Evolutionary conservation across 805 yeast species (phyloP).

Genomic region (Barnettozyma salicaria): DNA sequence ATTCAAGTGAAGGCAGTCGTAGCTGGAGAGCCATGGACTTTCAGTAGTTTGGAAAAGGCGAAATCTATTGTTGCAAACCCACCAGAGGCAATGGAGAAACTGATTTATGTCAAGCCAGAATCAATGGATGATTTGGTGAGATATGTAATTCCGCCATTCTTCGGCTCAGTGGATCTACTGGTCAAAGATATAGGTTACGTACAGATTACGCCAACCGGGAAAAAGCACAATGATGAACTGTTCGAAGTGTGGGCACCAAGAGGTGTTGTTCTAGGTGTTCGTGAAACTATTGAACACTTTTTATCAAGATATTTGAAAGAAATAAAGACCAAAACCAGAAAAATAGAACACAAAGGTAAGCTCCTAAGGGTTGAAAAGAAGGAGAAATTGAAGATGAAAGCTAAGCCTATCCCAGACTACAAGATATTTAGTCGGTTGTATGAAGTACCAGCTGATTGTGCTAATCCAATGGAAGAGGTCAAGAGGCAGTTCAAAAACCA

Average conservation of each 20-base stretch:
- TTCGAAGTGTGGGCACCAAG: conserved; percentile 50
- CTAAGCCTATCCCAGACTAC: conserved; percentile 20
- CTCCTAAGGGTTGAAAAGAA: conserved; percentile 9
- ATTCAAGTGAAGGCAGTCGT: conserved; percentile 42
- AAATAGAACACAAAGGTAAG: conserved; percentile 14
- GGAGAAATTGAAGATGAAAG: conserved; percentile 18
- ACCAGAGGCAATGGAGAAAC: conserved; percentile 25
- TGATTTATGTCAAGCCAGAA: conserved; percentile 25
- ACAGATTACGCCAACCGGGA: conserved; percentile 55
- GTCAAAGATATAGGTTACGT: conserved; percentile 60
- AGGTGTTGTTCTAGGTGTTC: conserved; percentile 46
- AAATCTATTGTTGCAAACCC: conserved; percentile 24
- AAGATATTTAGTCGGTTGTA: conserved; percentile 24
- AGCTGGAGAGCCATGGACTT: conserved; percentile 29
- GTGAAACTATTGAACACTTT: conserved; percentile 46
- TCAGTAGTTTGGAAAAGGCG: conserved; percentile 30
- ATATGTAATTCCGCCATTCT: conserved; percentile 64
- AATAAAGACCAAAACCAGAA: conserved; percentile 27
- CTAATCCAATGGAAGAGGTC: conserved; percentile 29
- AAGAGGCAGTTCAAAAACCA: conserved; percentile 18
- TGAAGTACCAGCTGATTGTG: conserved; percentile 20
- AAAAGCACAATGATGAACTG: conserved; percentile 28
- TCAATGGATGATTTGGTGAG: conserved; percentile 32
- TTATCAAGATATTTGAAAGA: conserved; percentile 26
- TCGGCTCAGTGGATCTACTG: conserved; percentile 60